Evolutionary conservation across 345 rosid species (phyloP).

Genomic region (Mercurialis annua): DNA sequence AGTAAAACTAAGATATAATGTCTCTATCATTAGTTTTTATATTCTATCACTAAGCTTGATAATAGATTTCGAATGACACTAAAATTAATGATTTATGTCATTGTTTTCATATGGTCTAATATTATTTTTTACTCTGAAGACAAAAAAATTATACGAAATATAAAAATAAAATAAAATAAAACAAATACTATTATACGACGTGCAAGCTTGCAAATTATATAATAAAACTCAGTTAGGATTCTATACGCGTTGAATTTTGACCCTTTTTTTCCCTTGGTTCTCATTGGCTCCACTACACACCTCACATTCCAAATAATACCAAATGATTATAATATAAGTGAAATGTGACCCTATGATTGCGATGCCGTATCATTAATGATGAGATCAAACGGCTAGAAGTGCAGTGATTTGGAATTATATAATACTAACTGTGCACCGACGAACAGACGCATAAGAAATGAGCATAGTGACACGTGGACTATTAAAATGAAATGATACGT

Average conservation of each 20-base stretch:
- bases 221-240: neutral
- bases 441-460: neutral
- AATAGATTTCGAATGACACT: too few relatives aligned
- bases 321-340: neutral
- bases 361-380: neutral
- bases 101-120: too few relatives aligned
- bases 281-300: neutral
- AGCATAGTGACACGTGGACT: neutral
- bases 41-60: too few relatives aligned
- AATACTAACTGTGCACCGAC: neutral
- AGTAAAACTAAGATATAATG: too few relatives aligned
- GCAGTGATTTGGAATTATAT: neutral
- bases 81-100: too few relatives aligned
- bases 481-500: neutral
- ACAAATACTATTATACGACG: neutral
- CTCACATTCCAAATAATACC: too few relatives aligned
- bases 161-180: neutral
- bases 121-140: too few relatives aligned
- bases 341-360: neutral
- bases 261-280: neutral
- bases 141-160: too few relatives aligned
- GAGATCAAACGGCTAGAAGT: constrained; percentile 7
- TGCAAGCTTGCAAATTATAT: constrained; percentile 2
- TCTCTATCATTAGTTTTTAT: too few relatives aligned
- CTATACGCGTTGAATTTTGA: constrained; percentile 11